Evolutionary conservation across 352 stramenopile species (phyloP).

Genomic region (Aphanomyces euteiches): DNA sequence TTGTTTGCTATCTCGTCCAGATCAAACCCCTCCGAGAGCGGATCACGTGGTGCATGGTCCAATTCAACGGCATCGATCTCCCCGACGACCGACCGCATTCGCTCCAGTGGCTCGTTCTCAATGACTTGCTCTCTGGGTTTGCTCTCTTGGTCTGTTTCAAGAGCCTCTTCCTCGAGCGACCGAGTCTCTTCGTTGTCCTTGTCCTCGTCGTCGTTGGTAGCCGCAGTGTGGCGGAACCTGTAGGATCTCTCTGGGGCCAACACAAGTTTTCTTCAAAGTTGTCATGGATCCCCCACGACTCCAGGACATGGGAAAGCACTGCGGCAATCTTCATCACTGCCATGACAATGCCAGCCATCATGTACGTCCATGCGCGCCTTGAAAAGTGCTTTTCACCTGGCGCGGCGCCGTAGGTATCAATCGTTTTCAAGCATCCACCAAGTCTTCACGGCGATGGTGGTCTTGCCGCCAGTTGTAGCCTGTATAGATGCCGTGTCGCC

Average conservation of each 20-base stretch:
- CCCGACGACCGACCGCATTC: slow-evolving; percentile 79
- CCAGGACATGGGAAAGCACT: slow-evolving; percentile 67
- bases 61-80: slow-evolving; percentile 84
- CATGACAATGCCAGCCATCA: slow-evolving; percentile 62
- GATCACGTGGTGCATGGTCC: slow-evolving; percentile 82
- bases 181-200: slow-evolving; percentile 36
- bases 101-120: slow-evolving; percentile 73
- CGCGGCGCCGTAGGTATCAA: background rate
- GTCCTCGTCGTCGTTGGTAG: slow-evolving; percentile 60
- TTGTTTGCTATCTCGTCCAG: slow-evolving; percentile 70
- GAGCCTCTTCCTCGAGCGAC: background rate
- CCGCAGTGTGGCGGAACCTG: slow-evolving; percentile 64
- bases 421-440: slow-evolving; percentile 7
- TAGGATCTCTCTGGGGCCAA: slow-evolving; percentile 60
- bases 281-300: slow-evolving; percentile 68
- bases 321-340: slow-evolving; percentile 67
- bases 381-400: background rate
- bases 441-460: slow-evolving; percentile 16
- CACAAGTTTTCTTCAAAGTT: slow-evolving; percentile 70
- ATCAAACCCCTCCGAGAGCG: slow-evolving; percentile 80
- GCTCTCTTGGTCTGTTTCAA: slow-evolving; percentile 28
- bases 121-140: slow-evolving; percentile 31
- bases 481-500: slow-evolving; percentile 21
- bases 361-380: slow-evolving; percentile 38
- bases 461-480: slow-evolving; percentile 23